Base-by-base conservation (phyloP, 164 flowering plant species). In the Chimonanthus praecox region DNA sequence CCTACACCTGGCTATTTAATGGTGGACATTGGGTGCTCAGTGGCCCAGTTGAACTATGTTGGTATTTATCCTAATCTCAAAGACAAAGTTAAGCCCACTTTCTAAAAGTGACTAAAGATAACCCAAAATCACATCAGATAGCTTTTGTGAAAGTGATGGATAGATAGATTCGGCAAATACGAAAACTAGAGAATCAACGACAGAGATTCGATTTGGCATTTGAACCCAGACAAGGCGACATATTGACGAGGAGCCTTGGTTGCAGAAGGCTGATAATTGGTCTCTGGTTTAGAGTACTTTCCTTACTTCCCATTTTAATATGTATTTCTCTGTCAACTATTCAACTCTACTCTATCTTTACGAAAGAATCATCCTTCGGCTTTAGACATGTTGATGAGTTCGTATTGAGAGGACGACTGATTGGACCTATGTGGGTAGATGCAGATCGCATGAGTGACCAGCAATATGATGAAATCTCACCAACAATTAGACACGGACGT, bases 131-230 rank as follows among this genome's bases (percentile, higher is more conserved):
- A 60, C 65, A 18, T 58, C 66, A 71, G 21, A 3, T 4, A 49
- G 3, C 64, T 73, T 66, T 73, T 9, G n/a, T 46, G 9, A 71
- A 71, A 71, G 73, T 71, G 75, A 51, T 45, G 75, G 67, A 50
- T 20, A 0, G 49, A 64, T 43, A 64, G 74, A 67, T 72, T 72
- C 74, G 69, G n/a, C 63, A 49, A 54, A 50, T 45, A 11, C 45
- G 43, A 54, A 68, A 6, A 45, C 68, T 11, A 11, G 46, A 45
- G 46, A 44, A 68, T 68, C 70, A 18, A 68, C 54, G 44, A 47
- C 51, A 47, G 33, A n/a, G 70, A 68, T 68, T 68, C 54, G 51
- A 48, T 68, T 16, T 3, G 44, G 13, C 48, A 68, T 16, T 13
- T 48, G 70, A 68, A n/a, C 54, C 43, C 48, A 66, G 33, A 10